Conservation (phyloP, 352 stramenopile genomes). For the Proteromonas lacertae region DNA sequence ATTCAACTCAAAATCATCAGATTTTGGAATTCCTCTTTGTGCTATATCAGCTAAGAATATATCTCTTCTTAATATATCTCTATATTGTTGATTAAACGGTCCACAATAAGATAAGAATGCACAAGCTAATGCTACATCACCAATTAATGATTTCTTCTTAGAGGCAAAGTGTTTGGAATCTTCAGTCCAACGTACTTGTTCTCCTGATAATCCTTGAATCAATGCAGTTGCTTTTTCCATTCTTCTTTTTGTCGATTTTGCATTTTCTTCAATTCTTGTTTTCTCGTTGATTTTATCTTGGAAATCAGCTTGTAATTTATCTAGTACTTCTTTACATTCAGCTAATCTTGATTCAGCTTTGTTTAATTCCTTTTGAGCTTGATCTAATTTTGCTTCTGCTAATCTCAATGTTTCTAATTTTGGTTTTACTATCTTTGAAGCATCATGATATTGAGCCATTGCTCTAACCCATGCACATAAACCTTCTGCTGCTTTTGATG, state of each 20-base stretch:
- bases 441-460: constrained; percentile 56
- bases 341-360: constrained; percentile 8
- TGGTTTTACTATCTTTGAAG: constrained; percentile 56
- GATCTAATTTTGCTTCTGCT: constrained; percentile 21
- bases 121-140: constrained; percentile 33
- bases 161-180: constrained; percentile 42
- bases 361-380: constrained; percentile 13
- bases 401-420: constrained; percentile 54
- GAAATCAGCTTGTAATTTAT: constrained; percentile 31
- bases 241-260: constrained; percentile 29
- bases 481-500: constrained; percentile 42
- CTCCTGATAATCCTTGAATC: constrained; percentile 34
- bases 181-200: constrained; percentile 40
- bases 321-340: constrained; percentile 10
- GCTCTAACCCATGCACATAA: constrained; percentile 48
- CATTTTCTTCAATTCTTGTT: constrained; percentile 33
- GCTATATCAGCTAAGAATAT: constrained; percentile 25
- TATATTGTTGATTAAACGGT: constrained; percentile 33
- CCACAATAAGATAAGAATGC: constrained; percentile 50
- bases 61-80: constrained; percentile 11
- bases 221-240: constrained; percentile 45
- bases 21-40: constrained; percentile 24
- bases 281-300: constrained; percentile 49
- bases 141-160: constrained; percentile 25
- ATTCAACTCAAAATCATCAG: constrained; percentile 17